Evolutionary conservation across 495 filamentous ascomycete genomes (phyloP), one percentile per base, ranked within the genome.

Genomic region (Neurospora pannonica): DNA sequence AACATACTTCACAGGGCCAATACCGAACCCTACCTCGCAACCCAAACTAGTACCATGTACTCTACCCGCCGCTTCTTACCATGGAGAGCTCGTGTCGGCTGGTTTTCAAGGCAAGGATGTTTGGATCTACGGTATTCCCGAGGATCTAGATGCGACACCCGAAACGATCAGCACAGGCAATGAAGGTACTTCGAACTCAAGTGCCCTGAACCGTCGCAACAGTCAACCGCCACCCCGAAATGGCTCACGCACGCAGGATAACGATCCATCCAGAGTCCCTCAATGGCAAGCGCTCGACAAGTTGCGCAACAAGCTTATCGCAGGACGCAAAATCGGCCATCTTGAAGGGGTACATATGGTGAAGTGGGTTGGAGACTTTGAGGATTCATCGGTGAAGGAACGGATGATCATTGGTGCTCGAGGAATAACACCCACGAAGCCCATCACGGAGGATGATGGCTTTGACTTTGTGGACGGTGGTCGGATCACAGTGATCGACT

Each of bases 71-170:
- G 87, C 90, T 5, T 92, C 89, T 70, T 85, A 87, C 42, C 82
- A 88, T 60, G 93, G 93, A 9, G 91, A 94, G 71, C 87, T 96
- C 46, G 89, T 92, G 71, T 92, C 91, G 39, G 87, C 93, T 69
- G 93, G 92, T 19, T 95, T 94, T 76, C 85, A 90, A 70, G 89
- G 90, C 17, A 89, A 90, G 39, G 88, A 92, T 19, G 81, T 97
- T 6, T 96, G 92, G 91, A 77, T 96, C 5, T 95, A 95, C 82
- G 93, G 93, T 39, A 81, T 97, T 39, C 93, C 93, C 1, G 90
- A 91, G 76, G 88, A 91, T 74, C 82, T 95, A 17, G 92, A 94
- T 77, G 86, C 88, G 17, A 77, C 84, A 9, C 82, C 84, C 17
- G 85, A 86, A 40, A 38, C 71, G 7, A 71, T 78, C 6, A 80